Conservation (phyloP, 2,329 filamentous ascomycete species). For the Colletotrichum sp. region DNA sequence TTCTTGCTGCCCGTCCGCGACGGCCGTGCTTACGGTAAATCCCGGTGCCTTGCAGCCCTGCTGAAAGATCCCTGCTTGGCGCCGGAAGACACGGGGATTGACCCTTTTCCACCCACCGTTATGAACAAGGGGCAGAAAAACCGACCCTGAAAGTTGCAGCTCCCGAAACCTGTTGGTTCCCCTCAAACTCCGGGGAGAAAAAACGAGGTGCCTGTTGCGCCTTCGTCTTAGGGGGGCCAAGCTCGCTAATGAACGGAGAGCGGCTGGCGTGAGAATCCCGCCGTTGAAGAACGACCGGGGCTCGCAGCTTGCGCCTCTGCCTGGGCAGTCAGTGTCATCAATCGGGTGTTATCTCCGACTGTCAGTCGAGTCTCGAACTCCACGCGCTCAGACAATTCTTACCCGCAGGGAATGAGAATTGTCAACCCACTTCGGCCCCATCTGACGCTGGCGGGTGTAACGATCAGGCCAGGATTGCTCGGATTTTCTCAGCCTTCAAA, state of each 20-base stretch:
- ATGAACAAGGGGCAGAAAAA: background rate
- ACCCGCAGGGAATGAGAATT: slow-evolving; percentile 3
- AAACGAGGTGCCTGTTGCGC: background rate
- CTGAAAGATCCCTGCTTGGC: background rate
- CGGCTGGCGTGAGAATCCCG: background rate
- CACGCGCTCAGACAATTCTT: background rate
- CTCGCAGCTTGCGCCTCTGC: background rate
- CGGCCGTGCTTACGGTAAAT: background rate
- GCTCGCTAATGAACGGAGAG: background rate
- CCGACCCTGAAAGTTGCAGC: background rate
- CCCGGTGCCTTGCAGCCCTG: background rate
- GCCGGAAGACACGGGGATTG: background rate
- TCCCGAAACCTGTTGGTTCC: background rate
- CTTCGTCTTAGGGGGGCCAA: background rate
- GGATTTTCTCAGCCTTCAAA: background rate
- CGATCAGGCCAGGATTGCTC: background rate
- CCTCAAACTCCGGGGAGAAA: background rate
- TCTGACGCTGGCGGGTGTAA: background rate
- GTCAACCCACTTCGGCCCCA: slow-evolving; percentile 9
- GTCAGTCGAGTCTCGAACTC: background rate
- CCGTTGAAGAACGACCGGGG: background rate
- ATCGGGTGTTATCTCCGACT: background rate
- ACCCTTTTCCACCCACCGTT: background rate
- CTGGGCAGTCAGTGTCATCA: background rate
- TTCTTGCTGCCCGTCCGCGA: background rate